Percentiles rank a stretch among this genome's conserved stretches.
These are phyloP conservation scores for Aspergillus sclerotialis DNA, from an alignment of 2,329 filamentous ascomycete genomes.

Conservation along the genomic window DNA sequence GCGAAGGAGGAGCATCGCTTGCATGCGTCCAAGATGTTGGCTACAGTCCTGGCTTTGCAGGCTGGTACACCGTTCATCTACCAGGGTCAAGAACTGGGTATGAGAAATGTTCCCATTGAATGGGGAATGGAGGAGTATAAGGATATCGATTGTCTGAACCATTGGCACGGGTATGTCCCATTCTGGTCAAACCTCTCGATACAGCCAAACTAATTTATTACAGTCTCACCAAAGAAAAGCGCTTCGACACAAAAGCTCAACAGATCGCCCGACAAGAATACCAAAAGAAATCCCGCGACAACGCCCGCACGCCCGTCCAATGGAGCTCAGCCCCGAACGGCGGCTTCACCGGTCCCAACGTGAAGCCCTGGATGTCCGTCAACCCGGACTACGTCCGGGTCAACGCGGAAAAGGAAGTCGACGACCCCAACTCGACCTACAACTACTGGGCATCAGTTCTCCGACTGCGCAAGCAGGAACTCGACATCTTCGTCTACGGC, in stretches of 20 bases:
- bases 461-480: conserved; percentile 52
- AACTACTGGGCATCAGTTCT: conserved; percentile 57
- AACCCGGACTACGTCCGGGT: conserved; percentile 56
- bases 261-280: conserved; percentile 26
- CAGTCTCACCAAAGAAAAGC: conserved; percentile 25
- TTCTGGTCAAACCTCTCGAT: neutral
- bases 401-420: conserved; percentile 50
- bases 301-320: conserved; percentile 65
- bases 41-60: conserved; percentile 51
- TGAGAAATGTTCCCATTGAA: conserved; percentile 55
- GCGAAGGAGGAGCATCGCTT: conserved; percentile 45
- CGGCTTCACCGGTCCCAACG: conserved; percentile 54
- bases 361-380: conserved; percentile 63
- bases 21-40: conserved; percentile 53
- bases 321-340: conserved; percentile 57
- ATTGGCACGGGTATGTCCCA: conserved; percentile 42
- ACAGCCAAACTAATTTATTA: neutral
- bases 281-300: conserved; percentile 50
- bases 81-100: conserved; percentile 63
- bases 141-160: conserved; percentile 57
- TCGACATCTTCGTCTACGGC: conserved; percentile 62
- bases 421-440: conserved; percentile 45
- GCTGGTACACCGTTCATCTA: conserved; percentile 61
- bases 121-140: conserved; percentile 62
- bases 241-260: conserved; percentile 21